Base-by-base conservation (phyloP, 805 yeast species). In the Priceomyces fermenticarens region DNA sequence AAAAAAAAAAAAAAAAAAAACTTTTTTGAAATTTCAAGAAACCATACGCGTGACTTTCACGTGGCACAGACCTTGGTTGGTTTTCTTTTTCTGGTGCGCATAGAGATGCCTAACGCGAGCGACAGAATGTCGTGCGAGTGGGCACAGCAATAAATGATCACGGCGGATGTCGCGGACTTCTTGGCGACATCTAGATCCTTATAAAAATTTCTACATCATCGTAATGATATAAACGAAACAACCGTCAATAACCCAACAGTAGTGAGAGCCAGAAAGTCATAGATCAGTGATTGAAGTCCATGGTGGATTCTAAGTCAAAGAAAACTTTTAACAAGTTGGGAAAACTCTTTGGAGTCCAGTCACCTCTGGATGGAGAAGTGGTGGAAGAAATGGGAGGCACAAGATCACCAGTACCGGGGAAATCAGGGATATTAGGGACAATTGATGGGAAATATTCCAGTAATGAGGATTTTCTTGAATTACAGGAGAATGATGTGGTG, bases 261-360 rank as follows among this genome's bases (percentile, higher is more conserved):
- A 30, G 35, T 20, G 14, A 29, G 26, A 20, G 12, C 25, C 37
- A 32, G 27, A 30, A 16, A 34, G 36, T n/a, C 29, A 12, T 16
- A 3, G 12, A 12, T 10, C 13, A 23, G 34, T 27, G 28, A 14
- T 12, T 15, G 33, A 27, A 36, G 32, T 35, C 41, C 38, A 47
- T 47, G 52, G 50, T 44, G 30, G 53, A 49, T 34, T 42, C 45
- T n/a, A 46, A 52, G 36, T 48, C 53, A 17, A 51, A 49, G 41
- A 50, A 46, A 30, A 48, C 55, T 17, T 43, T 52, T 20, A 44
- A 43, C 26, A 55, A 51, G 38, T 33, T 53, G 28, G 54, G 58
- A 30, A 55, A 53, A 38, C 48, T 55, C 27, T 55, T 55, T 42
- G 54, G 52, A 29, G 51, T 54, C 9, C 49, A 49, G 34, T 43